Evolutionary conservation across 2,329 filamentous ascomycete species (phyloP).

Genomic region (Pyricularia sp.): DNA sequence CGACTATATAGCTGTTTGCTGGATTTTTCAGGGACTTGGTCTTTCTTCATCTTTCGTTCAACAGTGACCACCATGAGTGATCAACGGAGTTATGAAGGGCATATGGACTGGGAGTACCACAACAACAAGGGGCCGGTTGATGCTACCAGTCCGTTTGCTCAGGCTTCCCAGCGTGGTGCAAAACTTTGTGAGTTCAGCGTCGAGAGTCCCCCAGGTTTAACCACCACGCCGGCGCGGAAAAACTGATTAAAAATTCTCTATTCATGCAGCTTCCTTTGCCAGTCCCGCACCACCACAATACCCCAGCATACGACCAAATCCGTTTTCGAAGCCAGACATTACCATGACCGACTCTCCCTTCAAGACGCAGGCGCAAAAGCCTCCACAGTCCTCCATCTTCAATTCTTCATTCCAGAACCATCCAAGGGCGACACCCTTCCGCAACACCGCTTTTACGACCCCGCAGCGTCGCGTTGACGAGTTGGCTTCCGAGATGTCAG

Average conservation of each 20-base stretch:
- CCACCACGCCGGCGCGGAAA: not conserved
- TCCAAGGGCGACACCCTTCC: constrained; percentile 44
- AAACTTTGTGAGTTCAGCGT: constrained; percentile 28
- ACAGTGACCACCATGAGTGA: constrained; percentile 21
- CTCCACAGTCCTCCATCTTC: constrained; percentile 32
- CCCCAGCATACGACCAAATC: constrained; percentile 12
- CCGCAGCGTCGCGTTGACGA: constrained; percentile 49
- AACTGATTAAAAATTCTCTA: not conserved
- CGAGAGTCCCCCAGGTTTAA: not conserved
- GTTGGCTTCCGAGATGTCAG: constrained; percentile 44
- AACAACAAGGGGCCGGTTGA: constrained; percentile 50
- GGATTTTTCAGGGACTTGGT: not conserved
- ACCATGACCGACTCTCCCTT: constrained; percentile 13
- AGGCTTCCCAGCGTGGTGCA: constrained; percentile 32
- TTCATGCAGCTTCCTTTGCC: constrained; percentile 13
- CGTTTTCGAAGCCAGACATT: constrained; percentile 13
- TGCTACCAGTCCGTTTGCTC: constrained; percentile 51
- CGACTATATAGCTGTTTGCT: not conserved
- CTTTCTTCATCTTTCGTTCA: not conserved
- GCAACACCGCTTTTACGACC: constrained; percentile 56
- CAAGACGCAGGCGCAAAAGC: constrained; percentile 22
- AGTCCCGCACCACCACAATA: constrained; percentile 9
- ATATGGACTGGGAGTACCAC: constrained; percentile 61
- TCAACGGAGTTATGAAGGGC: constrained; percentile 47
- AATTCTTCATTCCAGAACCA: constrained; percentile 31